Base-by-base conservation (phyloP, 75 land plant genomes). In the Isoetes taiwanensis region DNA sequence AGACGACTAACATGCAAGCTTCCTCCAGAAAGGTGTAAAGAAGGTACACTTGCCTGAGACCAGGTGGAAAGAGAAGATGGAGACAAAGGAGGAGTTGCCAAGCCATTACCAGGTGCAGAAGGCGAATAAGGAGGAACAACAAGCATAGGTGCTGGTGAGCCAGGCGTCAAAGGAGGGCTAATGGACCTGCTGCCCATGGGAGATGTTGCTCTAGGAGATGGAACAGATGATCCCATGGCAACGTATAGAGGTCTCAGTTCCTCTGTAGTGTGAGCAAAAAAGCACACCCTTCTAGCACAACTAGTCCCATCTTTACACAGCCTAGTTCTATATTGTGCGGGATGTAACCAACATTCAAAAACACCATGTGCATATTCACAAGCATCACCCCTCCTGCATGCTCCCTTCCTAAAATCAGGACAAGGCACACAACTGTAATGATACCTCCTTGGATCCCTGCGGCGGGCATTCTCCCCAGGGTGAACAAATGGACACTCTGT, bases 331-430 rank as follows among this genome's bases (percentile, higher is more conserved):
- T 86, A 86, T 54, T 86, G 91, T n/a, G 83, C 83, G 5, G 87
- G 91, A 38, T 83, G 91, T 31, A 83, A 78, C 91, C 91, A 86
- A 28, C 73, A 76, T 62, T 85, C 90, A 61, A 85, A 82, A 31
- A 82, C 78, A 4, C 83, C 86, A 64, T 86, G 87, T 6, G 87
- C 86, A 56, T 82, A 82, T 48, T 86, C 91, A 53, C 87, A 86
- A 10, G 66, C 61, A 65, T 86, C 91, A 31, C 78, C 91, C 33
- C 73, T 71, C 29, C 74, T 30, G 58, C 91, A 86, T 3, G 79
- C 10, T 0, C 87, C 87, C 62, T 86, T 86, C 24, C 83, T 58
- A 48, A 86, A 82, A 33, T 86, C 91, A 8, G 87, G 3, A 1
- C 63, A 0, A 73, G 86, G 90, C 2, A 86, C 90, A 48, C 83